A percentile compares a stretch with the other conserved stretches of the same genome.
Conservation (phyloP, 495 filamentous ascomycete genomes). For the Thozetella sp. region DNA sequence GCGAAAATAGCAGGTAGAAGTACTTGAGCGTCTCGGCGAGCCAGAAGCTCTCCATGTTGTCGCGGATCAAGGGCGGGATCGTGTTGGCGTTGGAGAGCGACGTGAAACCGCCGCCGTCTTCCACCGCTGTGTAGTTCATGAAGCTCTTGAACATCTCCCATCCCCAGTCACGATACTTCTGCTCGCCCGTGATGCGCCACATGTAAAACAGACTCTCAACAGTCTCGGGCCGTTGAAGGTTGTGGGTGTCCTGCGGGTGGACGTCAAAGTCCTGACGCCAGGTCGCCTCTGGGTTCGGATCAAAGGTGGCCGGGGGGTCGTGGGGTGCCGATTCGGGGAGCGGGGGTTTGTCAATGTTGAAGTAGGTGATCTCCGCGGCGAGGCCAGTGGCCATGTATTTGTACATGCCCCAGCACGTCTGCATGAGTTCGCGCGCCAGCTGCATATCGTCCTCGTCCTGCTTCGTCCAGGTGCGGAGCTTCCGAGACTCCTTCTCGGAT, state of each 20-base stretch:
- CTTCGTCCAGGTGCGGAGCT: slow-evolving; percentile 69
- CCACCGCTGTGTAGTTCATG: slow-evolving; percentile 75
- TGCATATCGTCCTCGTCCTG: slow-evolving; percentile 85
- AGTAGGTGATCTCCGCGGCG: slow-evolving; percentile 90
- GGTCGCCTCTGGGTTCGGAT: slow-evolving; percentile 48
- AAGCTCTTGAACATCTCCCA: slow-evolving; percentile 99
- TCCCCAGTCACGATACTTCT: slow-evolving; percentile 91
- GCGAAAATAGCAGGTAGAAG: slow-evolving; percentile 92
- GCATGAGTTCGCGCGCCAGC: slow-evolving; percentile 86
- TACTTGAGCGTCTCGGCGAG: slow-evolving; percentile 98
- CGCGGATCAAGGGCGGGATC: slow-evolving; percentile 62
- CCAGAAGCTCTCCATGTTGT: slow-evolving; percentile 97
- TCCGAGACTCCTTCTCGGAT: slow-evolving; percentile 72
- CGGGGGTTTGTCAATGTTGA: slow-evolving; percentile 69
- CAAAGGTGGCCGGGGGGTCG: slow-evolving; percentile 44
- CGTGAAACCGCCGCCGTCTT: slow-evolving; percentile 78
- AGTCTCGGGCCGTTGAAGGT: slow-evolving; percentile 95
- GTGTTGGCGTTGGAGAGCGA: slow-evolving; percentile 75
- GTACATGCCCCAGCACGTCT: slow-evolving; percentile 98
- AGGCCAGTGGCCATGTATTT: slow-evolving; percentile 83
- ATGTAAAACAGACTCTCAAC: slow-evolving; percentile 96
- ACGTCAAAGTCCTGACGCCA: slow-evolving; percentile 81
- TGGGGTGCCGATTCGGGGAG: slow-evolving; percentile 54
- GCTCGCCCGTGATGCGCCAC: slow-evolving; percentile 96
- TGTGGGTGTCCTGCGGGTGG: slow-evolving; percentile 77